Evolutionary conservation across 257 asterid genomes (phyloP), one percentile per base, ranked within the genome.

Genomic region (Echium plantagineum): DNA sequence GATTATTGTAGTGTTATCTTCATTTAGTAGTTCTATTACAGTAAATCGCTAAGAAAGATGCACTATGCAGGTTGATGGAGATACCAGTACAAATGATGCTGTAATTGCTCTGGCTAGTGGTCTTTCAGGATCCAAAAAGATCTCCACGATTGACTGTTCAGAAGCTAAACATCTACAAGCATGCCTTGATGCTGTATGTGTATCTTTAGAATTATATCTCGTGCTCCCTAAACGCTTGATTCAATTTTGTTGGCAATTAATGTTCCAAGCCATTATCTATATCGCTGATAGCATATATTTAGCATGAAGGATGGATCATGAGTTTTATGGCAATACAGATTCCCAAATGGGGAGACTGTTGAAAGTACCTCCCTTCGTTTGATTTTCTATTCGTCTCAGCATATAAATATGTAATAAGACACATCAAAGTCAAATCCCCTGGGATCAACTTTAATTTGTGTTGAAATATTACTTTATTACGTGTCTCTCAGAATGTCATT

Each of bases 81-180:
- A 88, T 75, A 91, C 89, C 61, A 91, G 98, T 70, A 88, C 98
- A 21, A 91, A 91, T 75, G 98, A 91, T 72, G 83, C 94, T 72
- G 98, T 88, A 63, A 86, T 91, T 73, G 97, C 95, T 68, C 82
- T 88, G 81, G 98, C 98, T 64, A 91, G 98, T 65, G 98, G 98
- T 58, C 97, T 93, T 65, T 84, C 98, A 35, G 94, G 96, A 62
- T 77, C 89, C 56, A 72, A 72, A 76, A 69, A 72, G 70, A 89
- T 93, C 67, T 84, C 94, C 72, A 82, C 94, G 57, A 66, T 84
- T 58, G 72, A 80, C 69, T 71, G 78, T 81, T 61, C 85, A 1
- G 94, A 89, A 68, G 89, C 94, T 58, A 75, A 78, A 71, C 86
- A 84, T 70, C 80, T 93, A 61, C 98, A 93, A 77, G 77, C 74